Evolutionary conservation across 2,329 filamentous ascomycete genomes (phyloP), one percentile per base, ranked within the genome.

Genomic region (Colletotrichum sp.): DNA sequence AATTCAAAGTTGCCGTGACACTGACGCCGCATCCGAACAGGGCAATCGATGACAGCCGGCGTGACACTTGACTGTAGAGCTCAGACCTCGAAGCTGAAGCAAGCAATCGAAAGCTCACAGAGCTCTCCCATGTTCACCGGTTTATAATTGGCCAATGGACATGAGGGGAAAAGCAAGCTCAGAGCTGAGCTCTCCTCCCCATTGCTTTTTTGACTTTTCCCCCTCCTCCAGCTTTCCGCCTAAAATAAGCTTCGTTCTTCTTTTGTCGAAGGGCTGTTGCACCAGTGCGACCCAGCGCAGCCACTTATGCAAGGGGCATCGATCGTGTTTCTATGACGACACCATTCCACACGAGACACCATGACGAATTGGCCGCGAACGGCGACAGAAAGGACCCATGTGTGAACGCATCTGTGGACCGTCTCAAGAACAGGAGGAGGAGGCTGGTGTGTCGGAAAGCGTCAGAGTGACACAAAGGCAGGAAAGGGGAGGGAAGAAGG

Each of bases 271-370:
- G 14, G 13, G 26, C 55, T 30, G 60, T 72, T 10, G 52, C 28
- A 68, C 63, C 13, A n/a, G 63, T 34, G 43, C 43, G 12, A 64
- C 69, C 70, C 39, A 39, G 21, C 21, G 28, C 59, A 78, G 75
- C 77, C 77, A 78, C 77, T 76, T 71, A 77, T 78, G 72, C 77
- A 78, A 77, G 77, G 76, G 77, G 68, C 9, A 39, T 61, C 66
- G 57, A 18, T 48, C 26, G 10, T 28, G 68, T 43, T 55, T 70
- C 77, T 71, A 78, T 78, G 77, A 78, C 77, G 77, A 77, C 77
- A 78, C 75, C 60, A 78, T 34, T 69, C n/a, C 55, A 39, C 74
- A 60, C 66, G 72, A 77, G 61, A 75, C 72, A 75, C 61, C 55
- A 78, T 77, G 77, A 77, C 72, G 66, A 68, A 59, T 18, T 55